Percentiles rank a stretch among this genome's conserved stretches.
Evolutionary conservation across 164 flowering plant species (phyloP).

Genomic region (Stephania yunnanensis): DNA sequence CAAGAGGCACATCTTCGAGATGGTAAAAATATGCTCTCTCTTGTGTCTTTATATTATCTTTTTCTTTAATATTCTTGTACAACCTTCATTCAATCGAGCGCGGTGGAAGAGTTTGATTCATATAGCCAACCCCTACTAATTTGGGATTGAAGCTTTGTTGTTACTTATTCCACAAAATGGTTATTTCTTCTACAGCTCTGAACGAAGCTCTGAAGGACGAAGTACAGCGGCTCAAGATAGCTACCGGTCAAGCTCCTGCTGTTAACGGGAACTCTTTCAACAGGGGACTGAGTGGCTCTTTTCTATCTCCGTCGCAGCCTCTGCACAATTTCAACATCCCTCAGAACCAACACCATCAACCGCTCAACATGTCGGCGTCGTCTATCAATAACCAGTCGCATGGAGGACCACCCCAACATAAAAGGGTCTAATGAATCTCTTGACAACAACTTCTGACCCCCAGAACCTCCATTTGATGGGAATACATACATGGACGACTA

Average conservation of each 20-base stretch:
- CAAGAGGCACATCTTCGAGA: slow-evolving; percentile 96
- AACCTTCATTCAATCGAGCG: not conserved
- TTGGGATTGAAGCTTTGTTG: too few relatives aligned
- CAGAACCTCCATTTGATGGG: not conserved
- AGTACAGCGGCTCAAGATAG: slow-evolving; percentile 74
- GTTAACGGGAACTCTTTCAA: slow-evolving; percentile 44
- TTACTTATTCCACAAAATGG: not conserved
- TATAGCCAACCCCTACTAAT: too few relatives aligned
- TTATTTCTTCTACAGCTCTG: slow-evolving; percentile 23
- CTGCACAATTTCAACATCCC: slow-evolving; percentile 33
- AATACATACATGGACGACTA: not conserved
- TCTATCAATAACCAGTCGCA: slow-evolving; percentile 27
- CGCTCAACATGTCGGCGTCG: slow-evolving; percentile 37
- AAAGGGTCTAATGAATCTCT: slow-evolving; percentile 20
- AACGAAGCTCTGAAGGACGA: slow-evolving; percentile 76
- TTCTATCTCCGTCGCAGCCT: slow-evolving; percentile 34
- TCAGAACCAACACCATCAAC: slow-evolving; percentile 38
- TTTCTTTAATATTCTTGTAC: not conserved
- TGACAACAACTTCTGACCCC: not conserved
- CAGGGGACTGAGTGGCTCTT: slow-evolving; percentile 42
- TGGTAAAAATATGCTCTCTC: slow-evolving; percentile 39
- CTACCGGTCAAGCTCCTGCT: slow-evolving; percentile 45
- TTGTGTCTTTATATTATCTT: not conserved
- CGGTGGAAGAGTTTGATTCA: too few relatives aligned
- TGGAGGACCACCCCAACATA: slow-evolving; percentile 41